These are phyloP conservation scores for Aphanomyces astaci DNA, from an alignment of 352 stramenopile genomes.

Conservation along the genomic window DNA sequence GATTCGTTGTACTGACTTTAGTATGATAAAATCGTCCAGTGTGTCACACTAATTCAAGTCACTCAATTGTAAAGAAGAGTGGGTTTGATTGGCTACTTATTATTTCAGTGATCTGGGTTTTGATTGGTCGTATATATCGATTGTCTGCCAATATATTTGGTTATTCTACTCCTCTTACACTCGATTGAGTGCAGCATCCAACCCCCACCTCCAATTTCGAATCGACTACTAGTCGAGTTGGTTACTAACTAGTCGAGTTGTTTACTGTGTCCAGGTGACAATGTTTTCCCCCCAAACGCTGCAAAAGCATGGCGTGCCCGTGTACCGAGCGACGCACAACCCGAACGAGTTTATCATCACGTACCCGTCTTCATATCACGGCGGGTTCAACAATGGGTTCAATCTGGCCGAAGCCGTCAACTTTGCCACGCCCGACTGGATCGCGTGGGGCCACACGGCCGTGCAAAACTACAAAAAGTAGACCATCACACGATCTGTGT, in stretches of 20 bases:
- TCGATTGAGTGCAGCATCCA: too few species aligned
- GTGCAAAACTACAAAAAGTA: conserved; percentile 51
- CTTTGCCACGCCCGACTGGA: conserved; percentile 84
- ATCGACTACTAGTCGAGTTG: too few species aligned
- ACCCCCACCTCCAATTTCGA: too few species aligned
- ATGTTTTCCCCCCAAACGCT: conserved; percentile 75
- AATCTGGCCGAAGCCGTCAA: conserved; percentile 89
- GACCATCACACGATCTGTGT: neutral
- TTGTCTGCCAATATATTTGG: neutral
- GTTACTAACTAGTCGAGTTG: too few species aligned
- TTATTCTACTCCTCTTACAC: too few species aligned
- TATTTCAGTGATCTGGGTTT: too few species aligned
- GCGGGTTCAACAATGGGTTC: conserved; percentile 96
- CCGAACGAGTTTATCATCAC: conserved; percentile 98
- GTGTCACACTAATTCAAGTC: too few species aligned
- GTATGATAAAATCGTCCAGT: conserved; percentile 1
- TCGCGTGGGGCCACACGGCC: conserved; percentile 70
- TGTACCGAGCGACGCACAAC: conserved; percentile 93
- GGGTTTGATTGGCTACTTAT: too few species aligned
- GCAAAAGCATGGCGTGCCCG: conserved; percentile 80
- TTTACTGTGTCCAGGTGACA: conserved; percentile 26
- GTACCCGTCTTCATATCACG: conserved; percentile 97
- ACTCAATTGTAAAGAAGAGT: too few species aligned
- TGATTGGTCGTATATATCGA: neutral
- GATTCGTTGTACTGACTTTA: too few species aligned